These are phyloP conservation scores for Lentinula raphanica DNA, from an alignment of 768 basidiomycete species.

Conservation along the genomic window DNA sequence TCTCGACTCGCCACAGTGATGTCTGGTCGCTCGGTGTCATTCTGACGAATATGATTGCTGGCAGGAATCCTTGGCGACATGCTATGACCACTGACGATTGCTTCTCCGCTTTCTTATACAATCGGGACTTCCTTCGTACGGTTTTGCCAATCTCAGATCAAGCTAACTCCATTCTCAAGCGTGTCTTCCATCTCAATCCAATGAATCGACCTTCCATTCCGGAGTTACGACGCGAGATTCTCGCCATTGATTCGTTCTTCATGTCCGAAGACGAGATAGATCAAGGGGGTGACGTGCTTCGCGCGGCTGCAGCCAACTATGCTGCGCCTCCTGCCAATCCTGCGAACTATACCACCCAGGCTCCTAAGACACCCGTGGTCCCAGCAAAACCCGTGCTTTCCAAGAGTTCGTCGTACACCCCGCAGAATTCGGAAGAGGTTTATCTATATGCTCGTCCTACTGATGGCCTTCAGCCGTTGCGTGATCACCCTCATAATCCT, in stretches of 20 bases:
- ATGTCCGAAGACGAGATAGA: slow-evolving; percentile 44
- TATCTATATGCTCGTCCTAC: slow-evolving; percentile 2
- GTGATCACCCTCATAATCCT: not conserved
- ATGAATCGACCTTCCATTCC: slow-evolving; percentile 54
- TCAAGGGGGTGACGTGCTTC: not conserved
- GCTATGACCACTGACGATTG: slow-evolving; percentile 63
- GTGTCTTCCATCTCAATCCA: slow-evolving; percentile 68
- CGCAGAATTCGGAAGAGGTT: slow-evolving; percentile 7
- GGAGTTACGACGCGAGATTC: slow-evolving; percentile 53
- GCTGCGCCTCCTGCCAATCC: not conserved
- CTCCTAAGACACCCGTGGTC: slow-evolving; percentile 1
- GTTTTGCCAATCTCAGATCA: slow-evolving; percentile 70
- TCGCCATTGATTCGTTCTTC: slow-evolving; percentile 56
- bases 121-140: slow-evolving; percentile 57
- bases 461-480: slow-evolving; percentile 1
- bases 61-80: slow-evolving; percentile 72
- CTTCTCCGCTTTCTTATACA: slow-evolving; percentile 57
- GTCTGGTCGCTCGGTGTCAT: slow-evolving; percentile 78
- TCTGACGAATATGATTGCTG: slow-evolving; percentile 76
- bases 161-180: slow-evolving; percentile 62
- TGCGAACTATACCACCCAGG: no score
- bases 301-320: slow-evolving; percentile 19
- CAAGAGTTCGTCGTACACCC: not conserved
- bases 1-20: slow-evolving; percentile 62
- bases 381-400: not conserved